Evolutionary conservation across 2,329 filamentous ascomycete genomes (phyloP), one percentile per base, ranked within the genome.

Genomic region (Xylariaceae sp.): DNA sequence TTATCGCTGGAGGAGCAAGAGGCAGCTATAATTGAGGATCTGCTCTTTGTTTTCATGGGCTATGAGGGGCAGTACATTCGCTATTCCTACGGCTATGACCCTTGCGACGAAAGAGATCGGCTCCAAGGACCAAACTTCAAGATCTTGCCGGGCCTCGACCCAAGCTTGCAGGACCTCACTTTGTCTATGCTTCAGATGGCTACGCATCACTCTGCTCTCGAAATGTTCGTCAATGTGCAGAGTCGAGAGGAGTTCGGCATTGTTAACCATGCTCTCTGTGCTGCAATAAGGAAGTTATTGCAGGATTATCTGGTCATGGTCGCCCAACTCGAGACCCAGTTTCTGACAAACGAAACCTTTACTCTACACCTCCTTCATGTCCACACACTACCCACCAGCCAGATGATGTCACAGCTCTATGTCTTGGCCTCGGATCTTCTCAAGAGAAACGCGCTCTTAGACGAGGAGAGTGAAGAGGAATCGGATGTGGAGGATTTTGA

Each of bases 31-130:
- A 80, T 97, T 49, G 92, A 97, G 67, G 94, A 99, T 68, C 76
- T 99, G 13, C 76, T 97, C 42, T 97, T 93, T 71, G 92, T 96
- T 4, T 95, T 97, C 68, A 97, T 99, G 92, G 94, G 94, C 23
- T 96, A 92, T 64, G 94, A 99, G 75, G 94, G 94, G n/a, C 92
- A 96, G 73, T 97, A 97, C 72, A 89, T 99, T 62, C 89, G 90
- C 57, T 97, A 91, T 71, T 83, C 83, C 60, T 88, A 90, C 66
- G 83, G 84, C 7, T 97, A 96, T 72, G 87, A 96, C 67, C 91
- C 92, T 0, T 78, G 82, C 2, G 86, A 90, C 55, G 94, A 99
- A 76, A 90, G 93, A 69, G 91, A 95, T 69, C 86, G 92, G 11
- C 78, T 99, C 53, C 82, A 88, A 4, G 94, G 94, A 0, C 94